Conservation (phyloP, 805 yeast species). For the Sugiyamaella mastotermitis region DNA sequence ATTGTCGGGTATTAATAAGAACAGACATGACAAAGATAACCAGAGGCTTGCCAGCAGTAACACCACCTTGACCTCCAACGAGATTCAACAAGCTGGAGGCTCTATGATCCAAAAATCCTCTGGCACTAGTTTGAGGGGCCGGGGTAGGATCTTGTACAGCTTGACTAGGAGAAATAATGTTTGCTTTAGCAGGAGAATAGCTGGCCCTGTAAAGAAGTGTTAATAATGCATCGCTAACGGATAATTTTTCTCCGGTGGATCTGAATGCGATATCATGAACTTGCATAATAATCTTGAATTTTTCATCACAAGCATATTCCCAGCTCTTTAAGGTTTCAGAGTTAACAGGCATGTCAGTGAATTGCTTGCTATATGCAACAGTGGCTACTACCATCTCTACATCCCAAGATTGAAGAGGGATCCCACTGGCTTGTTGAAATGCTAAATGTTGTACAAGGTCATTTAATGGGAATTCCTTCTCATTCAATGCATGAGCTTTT, state of each 20-base stretch:
- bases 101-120: constrained; percentile 20
- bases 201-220: constrained; percentile 25
- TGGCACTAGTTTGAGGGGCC: constrained; percentile 4
- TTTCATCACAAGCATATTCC: constrained; percentile 22
- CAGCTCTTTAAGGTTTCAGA: constrained; percentile 15
- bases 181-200: constrained; percentile 14
- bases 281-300: constrained; percentile 18
- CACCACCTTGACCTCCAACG: constrained; percentile 8
- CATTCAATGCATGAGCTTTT: constrained; percentile 21
- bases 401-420: constrained; percentile 24
- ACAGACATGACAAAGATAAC: constrained; percentile 25
- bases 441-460: constrained; percentile 22
- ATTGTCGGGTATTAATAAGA: constrained; percentile 23
- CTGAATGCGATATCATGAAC: constrained; percentile 22
- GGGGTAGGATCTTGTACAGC: constrained; percentile 23
- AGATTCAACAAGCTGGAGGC: constrained; percentile 12
- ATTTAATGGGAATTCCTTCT: constrained; percentile 20
- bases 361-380: constrained; percentile 26
- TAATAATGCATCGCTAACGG: constrained; percentile 20
- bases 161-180: constrained; percentile 14
- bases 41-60: constrained; percentile 6
- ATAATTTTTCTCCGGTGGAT: constrained; percentile 20
- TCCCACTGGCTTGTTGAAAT: constrained; percentile 29
- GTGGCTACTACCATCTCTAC: constrained; percentile 24
- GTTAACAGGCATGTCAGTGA: constrained; percentile 11